phyloP scores from a whole-genome alignment of 148 eudicot species.

The Silene uniflora region DNA sequence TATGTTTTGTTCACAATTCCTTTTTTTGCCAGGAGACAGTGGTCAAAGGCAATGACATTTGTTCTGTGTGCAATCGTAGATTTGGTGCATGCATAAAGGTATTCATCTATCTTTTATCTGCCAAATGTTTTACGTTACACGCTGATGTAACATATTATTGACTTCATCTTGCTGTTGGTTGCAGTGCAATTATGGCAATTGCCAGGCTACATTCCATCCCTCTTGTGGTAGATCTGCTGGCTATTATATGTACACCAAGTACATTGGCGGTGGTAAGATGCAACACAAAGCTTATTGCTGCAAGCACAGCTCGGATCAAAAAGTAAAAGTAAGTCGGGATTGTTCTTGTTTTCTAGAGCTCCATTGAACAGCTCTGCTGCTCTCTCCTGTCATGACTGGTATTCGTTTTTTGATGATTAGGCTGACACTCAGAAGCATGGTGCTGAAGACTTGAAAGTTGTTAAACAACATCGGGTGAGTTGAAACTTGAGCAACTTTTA shows the following conservation, averaged over 20 bases:
- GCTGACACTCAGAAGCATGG: conserved; percentile 76
- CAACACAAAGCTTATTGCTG: conserved; percentile 90
- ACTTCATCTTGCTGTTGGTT: conserved; percentile 25
- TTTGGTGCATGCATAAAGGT: conserved; percentile 95
- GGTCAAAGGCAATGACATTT: conserved; percentile 55
- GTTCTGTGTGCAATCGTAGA: conserved; percentile 63
- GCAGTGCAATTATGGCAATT: conserved; percentile 91
- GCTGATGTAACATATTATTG: not conserved
- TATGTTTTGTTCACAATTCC: conserved; percentile 1
- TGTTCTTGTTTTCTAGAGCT: conserved; percentile 1
- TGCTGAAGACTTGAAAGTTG: conserved; percentile 68
- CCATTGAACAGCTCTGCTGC: conserved; percentile 7
- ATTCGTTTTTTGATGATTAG: conserved; percentile 31
- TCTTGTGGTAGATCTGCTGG: conserved; percentile 89
- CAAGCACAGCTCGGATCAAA: conserved; percentile 85
- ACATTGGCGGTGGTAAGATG: conserved; percentile 57
- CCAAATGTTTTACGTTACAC: not conserved
- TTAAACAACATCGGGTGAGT: conserved; percentile 90
- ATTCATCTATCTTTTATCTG: conserved; percentile 2
- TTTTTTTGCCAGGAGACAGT: conserved; percentile 54
- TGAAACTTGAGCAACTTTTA: not conserved
- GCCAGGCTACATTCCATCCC: conserved; percentile 83
- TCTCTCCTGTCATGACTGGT: not conserved
- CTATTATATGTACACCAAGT: conserved; percentile 62
- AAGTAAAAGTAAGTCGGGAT: conserved; percentile 55